Evolutionary conservation across 208 protist species (phyloP).

Genomic region (Crithidia sp.): DNA sequence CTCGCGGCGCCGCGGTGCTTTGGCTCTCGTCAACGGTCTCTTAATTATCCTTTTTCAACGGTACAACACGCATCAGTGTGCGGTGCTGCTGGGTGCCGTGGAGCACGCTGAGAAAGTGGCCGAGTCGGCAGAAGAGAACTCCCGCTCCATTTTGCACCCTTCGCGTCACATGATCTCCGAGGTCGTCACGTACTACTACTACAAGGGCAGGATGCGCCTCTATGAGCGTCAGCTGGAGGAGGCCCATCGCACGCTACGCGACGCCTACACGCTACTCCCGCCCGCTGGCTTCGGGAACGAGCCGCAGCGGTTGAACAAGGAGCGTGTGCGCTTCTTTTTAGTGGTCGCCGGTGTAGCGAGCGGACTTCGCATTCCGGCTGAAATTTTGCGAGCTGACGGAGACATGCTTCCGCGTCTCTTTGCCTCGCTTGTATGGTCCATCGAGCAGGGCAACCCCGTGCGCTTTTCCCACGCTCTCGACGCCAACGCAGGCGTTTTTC

Average conservation of each 20-base stretch:
- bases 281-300: conserved; percentile 55
- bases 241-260: conserved; percentile 50
- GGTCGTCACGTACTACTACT: conserved; percentile 83
- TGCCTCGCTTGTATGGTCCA: conserved; percentile 42
- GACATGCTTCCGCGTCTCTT: conserved; percentile 65
- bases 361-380: conserved; percentile 53
- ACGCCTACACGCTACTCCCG: conserved; percentile 75
- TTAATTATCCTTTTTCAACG: conserved; percentile 77
- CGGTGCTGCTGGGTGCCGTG: conserved; percentile 62
- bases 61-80: conserved; percentile 87
- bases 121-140: conserved; percentile 34
- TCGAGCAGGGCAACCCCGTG: conserved; percentile 59
- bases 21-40: conserved; percentile 82
- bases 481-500: conserved; percentile 42
- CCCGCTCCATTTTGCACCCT: conserved; percentile 67
- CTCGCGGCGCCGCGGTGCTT: conserved; percentile 79
- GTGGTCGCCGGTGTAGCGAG: conserved; percentile 61
- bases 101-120: conserved; percentile 63
- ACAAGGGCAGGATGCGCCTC: conserved; percentile 71
- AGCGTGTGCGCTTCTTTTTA: conserved; percentile 80
- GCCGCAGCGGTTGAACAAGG: conserved; percentile 76
- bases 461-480: conserved; percentile 59
- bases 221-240: conserved; percentile 68
- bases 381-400: conserved; percentile 45
- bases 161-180: conserved; percentile 87